A percentile compares a stretch with the other conserved stretches of the same genome.
These are phyloP conservation scores for Diaporthe eres DNA, from an alignment of 2,329 filamentous ascomycete genomes.

Conservation along the genomic window DNA sequence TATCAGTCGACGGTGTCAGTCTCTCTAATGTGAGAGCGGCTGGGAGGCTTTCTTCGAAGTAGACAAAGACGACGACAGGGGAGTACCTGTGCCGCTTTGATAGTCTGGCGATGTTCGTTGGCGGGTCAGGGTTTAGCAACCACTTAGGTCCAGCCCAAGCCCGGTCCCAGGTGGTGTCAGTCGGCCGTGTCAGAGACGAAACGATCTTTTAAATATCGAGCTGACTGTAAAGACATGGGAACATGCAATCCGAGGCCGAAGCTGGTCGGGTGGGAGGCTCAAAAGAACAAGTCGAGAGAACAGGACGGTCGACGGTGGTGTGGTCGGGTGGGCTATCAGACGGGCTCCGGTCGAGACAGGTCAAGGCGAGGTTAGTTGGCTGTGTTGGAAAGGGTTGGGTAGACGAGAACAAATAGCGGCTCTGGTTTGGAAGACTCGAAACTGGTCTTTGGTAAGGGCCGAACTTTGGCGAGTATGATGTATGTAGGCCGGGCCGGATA, in stretches of 20 bases:
- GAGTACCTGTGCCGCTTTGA: constrained; percentile 31
- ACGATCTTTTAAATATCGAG: constrained; percentile 45
- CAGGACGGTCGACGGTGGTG: constrained; percentile 17
- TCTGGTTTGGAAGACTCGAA: constrained; percentile 35
- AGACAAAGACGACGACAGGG: constrained; percentile 40
- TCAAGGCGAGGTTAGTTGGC: constrained; percentile 37
- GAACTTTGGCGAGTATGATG: constrained; percentile 23
- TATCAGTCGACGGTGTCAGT: constrained; percentile 15
- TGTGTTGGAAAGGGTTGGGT: constrained; percentile 10
- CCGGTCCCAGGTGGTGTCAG: constrained; percentile 46
- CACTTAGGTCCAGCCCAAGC: constrained; percentile 39
- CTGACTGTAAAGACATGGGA: constrained; percentile 52
- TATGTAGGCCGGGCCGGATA: constrained; percentile 7
- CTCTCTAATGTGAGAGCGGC: constrained; percentile 3
- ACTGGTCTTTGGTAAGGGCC: constrained; percentile 40
- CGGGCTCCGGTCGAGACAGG: constrained; percentile 41
- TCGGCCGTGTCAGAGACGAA: constrained; percentile 54
- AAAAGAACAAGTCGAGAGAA: constrained; percentile 7
- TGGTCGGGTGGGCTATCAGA: constrained; percentile 35
- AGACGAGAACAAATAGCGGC: constrained; percentile 16
- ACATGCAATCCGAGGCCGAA: constrained; percentile 41
- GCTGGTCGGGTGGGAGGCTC: constrained; percentile 13
- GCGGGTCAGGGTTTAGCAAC: constrained; percentile 31
- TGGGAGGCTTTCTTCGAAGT: constrained; percentile 32
- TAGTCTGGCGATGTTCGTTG: constrained; percentile 29